Conservation (phyloP, 2,329 filamentous ascomycete genomes). For the Madurella fahalii region DNA sequence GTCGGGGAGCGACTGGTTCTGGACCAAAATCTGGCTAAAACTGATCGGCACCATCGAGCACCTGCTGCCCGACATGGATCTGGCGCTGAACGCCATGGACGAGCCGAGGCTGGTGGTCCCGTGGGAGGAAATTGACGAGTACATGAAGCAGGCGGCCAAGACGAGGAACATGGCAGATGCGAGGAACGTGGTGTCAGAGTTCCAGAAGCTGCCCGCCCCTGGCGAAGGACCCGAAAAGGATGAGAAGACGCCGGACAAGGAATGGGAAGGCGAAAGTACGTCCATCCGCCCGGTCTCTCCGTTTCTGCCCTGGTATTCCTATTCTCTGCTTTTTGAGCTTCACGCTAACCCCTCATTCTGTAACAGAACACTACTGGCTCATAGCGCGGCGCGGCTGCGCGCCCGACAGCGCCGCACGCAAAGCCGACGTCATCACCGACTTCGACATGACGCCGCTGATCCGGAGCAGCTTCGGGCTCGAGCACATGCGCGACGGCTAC, state of each 20-base stretch:
- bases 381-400: slow-evolving; percentile 57
- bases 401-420: slow-evolving; percentile 58
- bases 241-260: slow-evolving; percentile 36
- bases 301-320: not conserved
- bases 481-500: slow-evolving; percentile 53
- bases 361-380: slow-evolving; percentile 46
- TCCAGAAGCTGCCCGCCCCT: slow-evolving; percentile 39
- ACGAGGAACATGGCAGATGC: slow-evolving; percentile 42
- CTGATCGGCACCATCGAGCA: slow-evolving; percentile 51
- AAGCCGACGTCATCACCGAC: slow-evolving; percentile 38
- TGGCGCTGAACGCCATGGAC: slow-evolving; percentile 64
- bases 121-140: slow-evolving; percentile 56
- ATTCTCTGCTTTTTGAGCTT: not conserved
- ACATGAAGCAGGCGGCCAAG: slow-evolving; percentile 50
- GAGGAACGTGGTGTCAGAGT: slow-evolving; percentile 43
- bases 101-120: slow-evolving; percentile 61
- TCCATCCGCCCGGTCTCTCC: not conserved
- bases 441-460: slow-evolving; percentile 45
- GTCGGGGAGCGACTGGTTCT: slow-evolving; percentile 53
- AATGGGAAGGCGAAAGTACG: slow-evolving; percentile 47
- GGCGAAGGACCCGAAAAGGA: slow-evolving; percentile 34
- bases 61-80: slow-evolving; percentile 62
- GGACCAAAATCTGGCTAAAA: slow-evolving; percentile 53
- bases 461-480: slow-evolving; percentile 41
- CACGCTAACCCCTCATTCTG: not conserved